Percentiles rank a stretch among this genome's conserved stretches.
phyloP scores from a whole-genome alignment of 345 rosid genomes.

The Eucalyptus cloeziana region DNA sequence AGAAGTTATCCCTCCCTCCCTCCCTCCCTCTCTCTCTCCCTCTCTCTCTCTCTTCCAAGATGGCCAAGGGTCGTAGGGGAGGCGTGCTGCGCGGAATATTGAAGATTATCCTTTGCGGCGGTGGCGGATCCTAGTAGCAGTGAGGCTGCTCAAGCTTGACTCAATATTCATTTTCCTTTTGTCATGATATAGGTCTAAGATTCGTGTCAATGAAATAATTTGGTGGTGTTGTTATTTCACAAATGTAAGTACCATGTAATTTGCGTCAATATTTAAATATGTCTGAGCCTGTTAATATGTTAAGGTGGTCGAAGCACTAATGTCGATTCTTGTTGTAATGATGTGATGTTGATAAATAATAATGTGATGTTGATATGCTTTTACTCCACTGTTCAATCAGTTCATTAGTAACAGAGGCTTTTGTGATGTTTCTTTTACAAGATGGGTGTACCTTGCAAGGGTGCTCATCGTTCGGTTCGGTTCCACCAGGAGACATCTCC shows the following conservation, averaged over 20 bases:
- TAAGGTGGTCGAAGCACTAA: fast-evolving
- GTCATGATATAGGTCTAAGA: neutral
- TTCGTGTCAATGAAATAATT: neutral
- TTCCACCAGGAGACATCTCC: neutral
- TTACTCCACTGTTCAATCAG: neutral
- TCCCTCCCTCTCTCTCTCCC: neutral
- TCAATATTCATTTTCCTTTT: neutral
- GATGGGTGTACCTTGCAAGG: neutral
- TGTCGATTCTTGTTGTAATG: no score
- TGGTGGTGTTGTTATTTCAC: neutral
- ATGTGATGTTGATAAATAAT: no score
- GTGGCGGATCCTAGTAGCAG: fast-evolving
- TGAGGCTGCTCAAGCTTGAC: neutral
- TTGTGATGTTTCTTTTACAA: neutral
- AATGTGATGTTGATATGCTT: neutral
- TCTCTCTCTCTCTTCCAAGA: no score
- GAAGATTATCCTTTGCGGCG: no score
- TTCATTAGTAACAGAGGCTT: neutral
- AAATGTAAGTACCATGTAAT: no score
- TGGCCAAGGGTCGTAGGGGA: no score
- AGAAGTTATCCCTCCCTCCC: neutral
- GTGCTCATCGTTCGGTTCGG: neutral
- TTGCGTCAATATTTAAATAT: no score
- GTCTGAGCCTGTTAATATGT: neutral
- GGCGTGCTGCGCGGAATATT: no score